A percentile compares a stretch with the other conserved stretches of the same genome.
Conservation (phyloP, 805 yeast species). For the Sporopachydermia lactativora region DNA sequence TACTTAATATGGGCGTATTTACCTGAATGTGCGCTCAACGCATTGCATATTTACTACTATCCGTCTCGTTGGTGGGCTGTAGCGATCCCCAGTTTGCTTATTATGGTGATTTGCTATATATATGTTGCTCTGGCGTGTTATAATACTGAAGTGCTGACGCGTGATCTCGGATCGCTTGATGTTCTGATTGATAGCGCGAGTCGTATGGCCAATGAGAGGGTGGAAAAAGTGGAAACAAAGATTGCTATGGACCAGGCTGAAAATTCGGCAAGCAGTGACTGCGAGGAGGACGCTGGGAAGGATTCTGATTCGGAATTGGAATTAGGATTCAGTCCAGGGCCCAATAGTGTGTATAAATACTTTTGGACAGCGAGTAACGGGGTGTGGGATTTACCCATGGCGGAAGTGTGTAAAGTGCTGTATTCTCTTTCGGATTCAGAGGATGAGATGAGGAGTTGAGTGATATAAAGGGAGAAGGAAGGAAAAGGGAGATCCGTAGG, state of each 20-base stretch:
- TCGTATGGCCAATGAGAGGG: neutral
- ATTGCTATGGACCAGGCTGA: no score
- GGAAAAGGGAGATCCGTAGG: no score
- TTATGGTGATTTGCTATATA: slow-evolving; percentile 57
- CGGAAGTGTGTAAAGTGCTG: slow-evolving; percentile 50
- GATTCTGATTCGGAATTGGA: slow-evolving; percentile 15
- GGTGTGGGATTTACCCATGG: slow-evolving; percentile 73
- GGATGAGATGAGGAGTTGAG: slow-evolving; percentile 3
- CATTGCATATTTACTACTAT: slow-evolving; percentile 47
- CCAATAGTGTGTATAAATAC: slow-evolving; percentile 19
- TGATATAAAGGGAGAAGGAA: no score
- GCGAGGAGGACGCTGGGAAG: no score
- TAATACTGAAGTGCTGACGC: slow-evolving; percentile 64
- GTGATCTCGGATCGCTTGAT: slow-evolving; percentile 40
- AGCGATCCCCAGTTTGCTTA: slow-evolving; percentile 55
- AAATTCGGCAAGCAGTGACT: no score
- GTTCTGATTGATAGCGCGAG: slow-evolving; percentile 44
- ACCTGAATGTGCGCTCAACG: slow-evolving; percentile 44
- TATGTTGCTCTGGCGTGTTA: slow-evolving; percentile 60
- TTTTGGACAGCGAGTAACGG: slow-evolving; percentile 59
- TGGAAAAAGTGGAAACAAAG: no score
- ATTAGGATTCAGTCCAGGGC: slow-evolving; percentile 6
- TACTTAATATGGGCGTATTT: slow-evolving; percentile 65
- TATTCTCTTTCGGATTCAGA: slow-evolving; percentile 21
- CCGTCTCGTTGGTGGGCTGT: slow-evolving; percentile 92